phyloP scores from a whole-genome alignment of 2,329 filamentous ascomycete species.

The Neocucurbitaria cava region DNA sequence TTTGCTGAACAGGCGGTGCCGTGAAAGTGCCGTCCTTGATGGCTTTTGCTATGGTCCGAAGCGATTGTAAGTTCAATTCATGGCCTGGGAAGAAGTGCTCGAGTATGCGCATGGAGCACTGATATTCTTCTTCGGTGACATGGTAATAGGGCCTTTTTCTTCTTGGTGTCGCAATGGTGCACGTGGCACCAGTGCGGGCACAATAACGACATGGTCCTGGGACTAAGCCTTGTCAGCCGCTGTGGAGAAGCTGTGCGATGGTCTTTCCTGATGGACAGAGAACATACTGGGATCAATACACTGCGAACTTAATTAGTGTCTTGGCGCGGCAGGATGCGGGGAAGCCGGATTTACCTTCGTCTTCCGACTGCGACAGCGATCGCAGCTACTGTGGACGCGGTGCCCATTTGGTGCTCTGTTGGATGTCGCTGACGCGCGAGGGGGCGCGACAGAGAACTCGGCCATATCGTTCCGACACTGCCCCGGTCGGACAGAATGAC shows the following conservation, averaged over 20 bases:
- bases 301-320: conserved; percentile 35
- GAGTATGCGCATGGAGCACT: conserved; percentile 47
- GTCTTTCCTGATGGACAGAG: not conserved
- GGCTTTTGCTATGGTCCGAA: conserved; percentile 43
- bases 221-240: conserved; percentile 37
- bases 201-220: conserved; percentile 50
- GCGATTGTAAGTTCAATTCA: conserved; percentile 43
- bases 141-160: conserved; percentile 49
- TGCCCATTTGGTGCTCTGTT: conserved; percentile 38
- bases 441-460: conserved; percentile 28
- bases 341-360: conserved; percentile 40
- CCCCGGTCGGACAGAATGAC: conserved; percentile 8
- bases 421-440: conserved; percentile 20
- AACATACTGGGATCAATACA: conserved; percentile 48
- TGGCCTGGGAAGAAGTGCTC: conserved; percentile 47
- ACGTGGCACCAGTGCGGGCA: conserved; percentile 44
- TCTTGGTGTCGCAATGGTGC: conserved; percentile 45
- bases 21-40: conserved; percentile 40
- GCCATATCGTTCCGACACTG: conserved; percentile 31
- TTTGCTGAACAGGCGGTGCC: conserved; percentile 29
- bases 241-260: not conserved
- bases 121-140: conserved; percentile 50
- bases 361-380: conserved; percentile 47
- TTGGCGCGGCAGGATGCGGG: conserved; percentile 21
- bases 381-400: conserved; percentile 47